Conservation (phyloP, 1,284 basidiomycete species). For the Apiotrichum sp. region DNA sequence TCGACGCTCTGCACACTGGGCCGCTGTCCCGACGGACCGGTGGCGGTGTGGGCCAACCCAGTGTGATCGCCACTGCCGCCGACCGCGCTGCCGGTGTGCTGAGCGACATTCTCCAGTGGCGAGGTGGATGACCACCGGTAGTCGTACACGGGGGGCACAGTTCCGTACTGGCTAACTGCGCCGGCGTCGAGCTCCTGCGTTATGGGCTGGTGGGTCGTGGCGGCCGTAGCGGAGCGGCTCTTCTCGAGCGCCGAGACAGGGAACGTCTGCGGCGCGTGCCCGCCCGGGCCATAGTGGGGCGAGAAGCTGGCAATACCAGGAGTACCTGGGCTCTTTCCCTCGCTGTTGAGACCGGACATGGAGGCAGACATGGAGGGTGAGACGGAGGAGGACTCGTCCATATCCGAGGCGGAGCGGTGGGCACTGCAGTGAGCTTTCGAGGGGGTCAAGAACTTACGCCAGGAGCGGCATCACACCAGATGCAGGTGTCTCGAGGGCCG, state of each 20-base stretch:
- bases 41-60: not conserved
- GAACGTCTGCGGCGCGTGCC: not conserved
- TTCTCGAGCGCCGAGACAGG: not conserved
- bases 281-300: too few species aligned
- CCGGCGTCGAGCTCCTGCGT: not conserved
- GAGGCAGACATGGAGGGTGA: not conserved
- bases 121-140: not conserved
- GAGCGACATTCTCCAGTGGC: too few species aligned
- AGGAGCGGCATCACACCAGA: not conserved
- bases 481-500: not conserved
- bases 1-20: not conserved
- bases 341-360: not conserved
- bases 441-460: not conserved
- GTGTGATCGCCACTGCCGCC: too few species aligned
- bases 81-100: too few species aligned
- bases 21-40: not conserved
- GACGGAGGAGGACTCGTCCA: not conserved
- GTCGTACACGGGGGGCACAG: not conserved
- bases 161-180: not conserved
- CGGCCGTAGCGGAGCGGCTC: not conserved
- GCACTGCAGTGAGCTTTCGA: not conserved
- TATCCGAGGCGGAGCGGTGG: not conserved
- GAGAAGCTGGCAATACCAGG: not conserved
- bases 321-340: not conserved
- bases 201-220: too few species aligned